phyloP scores from a whole-genome alignment of 2,329 filamentous ascomycete species.

The Tolypocladium ovalisporum region DNA sequence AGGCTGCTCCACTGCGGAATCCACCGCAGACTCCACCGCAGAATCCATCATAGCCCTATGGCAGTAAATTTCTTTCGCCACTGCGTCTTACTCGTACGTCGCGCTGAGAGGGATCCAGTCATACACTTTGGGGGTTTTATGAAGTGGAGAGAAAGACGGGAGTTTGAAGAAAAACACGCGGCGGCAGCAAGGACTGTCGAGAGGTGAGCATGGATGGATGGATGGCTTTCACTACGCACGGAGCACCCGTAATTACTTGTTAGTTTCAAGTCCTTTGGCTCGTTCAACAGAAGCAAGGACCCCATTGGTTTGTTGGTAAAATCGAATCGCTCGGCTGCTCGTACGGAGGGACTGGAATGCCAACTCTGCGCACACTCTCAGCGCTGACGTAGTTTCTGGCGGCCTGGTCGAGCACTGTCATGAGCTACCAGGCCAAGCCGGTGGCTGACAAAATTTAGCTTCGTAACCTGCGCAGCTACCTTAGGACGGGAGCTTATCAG shows the following conservation, averaged over 20 bases:
- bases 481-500: not conserved
- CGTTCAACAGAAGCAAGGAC: not conserved
- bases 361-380: not conserved
- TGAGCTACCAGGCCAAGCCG: not conserved
- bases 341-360: too few relatives aligned
- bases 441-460: not conserved
- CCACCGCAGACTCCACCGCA: too few relatives aligned
- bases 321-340: not conserved
- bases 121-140: too few relatives aligned
- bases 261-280: too few relatives aligned
- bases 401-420: not conserved
- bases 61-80: not conserved
- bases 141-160: not conserved
- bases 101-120: not conserved
- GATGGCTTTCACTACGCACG: not conserved
- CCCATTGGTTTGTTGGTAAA: not conserved
- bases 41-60: not conserved
- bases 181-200: too few relatives aligned
- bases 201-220: not conserved
- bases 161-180: not conserved
- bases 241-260: too few relatives aligned
- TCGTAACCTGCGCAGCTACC: not conserved
- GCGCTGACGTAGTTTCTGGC: not conserved
- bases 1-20: not conserved
- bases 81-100: not conserved